Evolutionary conservation across 768 basidiomycete genomes (phyloP).

Genomic region (Auriscalpium orientale): DNA sequence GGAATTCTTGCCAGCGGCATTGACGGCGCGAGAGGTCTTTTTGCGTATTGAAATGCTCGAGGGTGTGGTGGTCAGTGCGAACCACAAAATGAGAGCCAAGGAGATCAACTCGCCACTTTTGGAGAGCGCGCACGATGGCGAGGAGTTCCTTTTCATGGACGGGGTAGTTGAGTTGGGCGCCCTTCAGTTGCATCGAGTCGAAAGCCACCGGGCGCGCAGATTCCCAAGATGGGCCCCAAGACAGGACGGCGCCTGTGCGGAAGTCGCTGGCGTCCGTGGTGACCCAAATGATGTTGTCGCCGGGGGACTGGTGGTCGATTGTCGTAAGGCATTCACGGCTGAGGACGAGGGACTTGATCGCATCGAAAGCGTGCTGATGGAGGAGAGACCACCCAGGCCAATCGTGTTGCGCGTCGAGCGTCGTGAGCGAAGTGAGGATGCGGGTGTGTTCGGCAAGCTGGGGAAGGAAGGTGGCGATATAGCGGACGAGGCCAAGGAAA

Average conservation of each 20-base stretch:
- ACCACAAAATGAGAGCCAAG: slow-evolving; percentile 20
- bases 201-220: slow-evolving; percentile 27
- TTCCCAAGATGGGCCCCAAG: slow-evolving; percentile 16
- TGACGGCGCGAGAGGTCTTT: slow-evolving; percentile 6
- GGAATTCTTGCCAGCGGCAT: slow-evolving; percentile 9
- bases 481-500: slow-evolving; percentile 24
- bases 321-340: slow-evolving; percentile 21
- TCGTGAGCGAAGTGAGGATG: slow-evolving; percentile 21
- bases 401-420: slow-evolving; percentile 9
- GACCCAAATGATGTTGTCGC: slow-evolving; percentile 26
- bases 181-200: slow-evolving; percentile 21
- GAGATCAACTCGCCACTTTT: slow-evolving; percentile 18
- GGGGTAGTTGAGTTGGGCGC: slow-evolving; percentile 30
- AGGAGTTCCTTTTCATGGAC: slow-evolving; percentile 33
- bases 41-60: slow-evolving; percentile 13
- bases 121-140: slow-evolving; percentile 25
- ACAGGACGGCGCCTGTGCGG: slow-evolving; percentile 18
- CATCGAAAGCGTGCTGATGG: slow-evolving; percentile 29
- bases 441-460: slow-evolving; percentile 21
- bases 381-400: slow-evolving; percentile 21
- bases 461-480: slow-evolving; percentile 24
- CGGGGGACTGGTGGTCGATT: slow-evolving; percentile 26
- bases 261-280: slow-evolving; percentile 26
- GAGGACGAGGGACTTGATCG: slow-evolving; percentile 24
- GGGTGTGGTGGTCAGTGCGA: slow-evolving; percentile 31